Conservation (phyloP, 208 protist genomes). For the Phytomonas serpens region DNA sequence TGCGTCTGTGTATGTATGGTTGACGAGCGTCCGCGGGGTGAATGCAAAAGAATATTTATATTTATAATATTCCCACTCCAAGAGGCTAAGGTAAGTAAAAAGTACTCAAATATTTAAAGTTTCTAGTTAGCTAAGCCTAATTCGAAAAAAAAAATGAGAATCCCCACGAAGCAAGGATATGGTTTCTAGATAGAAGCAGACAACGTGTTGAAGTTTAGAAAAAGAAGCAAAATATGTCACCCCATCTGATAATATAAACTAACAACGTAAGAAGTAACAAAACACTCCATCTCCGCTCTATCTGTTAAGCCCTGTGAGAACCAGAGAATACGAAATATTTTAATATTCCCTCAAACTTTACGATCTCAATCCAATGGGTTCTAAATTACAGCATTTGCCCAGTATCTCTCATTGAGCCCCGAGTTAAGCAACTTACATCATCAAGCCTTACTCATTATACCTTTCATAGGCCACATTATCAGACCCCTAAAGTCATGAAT, state of each 20-base stretch:
- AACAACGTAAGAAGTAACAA: not conserved
- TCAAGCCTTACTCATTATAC: not conserved
- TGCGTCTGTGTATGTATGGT: conserved; percentile 4
- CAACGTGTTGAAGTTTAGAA: not conserved
- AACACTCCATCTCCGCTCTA: not conserved
- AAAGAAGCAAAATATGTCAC: not conserved
- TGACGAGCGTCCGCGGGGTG: not conserved
- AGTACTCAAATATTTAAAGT: not conserved
- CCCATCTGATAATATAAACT: not conserved
- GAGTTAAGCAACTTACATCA: not conserved
- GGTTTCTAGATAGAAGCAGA: not conserved
- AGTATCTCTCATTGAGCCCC: not conserved
- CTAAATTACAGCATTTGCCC: not conserved
- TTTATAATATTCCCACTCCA: conserved; percentile 5
- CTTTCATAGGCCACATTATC: not conserved
- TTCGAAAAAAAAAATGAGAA: conserved; percentile 15
- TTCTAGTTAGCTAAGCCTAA: not conserved
- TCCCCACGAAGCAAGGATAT: not conserved
- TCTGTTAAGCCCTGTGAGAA: not conserved
- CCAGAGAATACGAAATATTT: not conserved
- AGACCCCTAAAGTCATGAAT: not conserved
- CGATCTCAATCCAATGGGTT: not conserved
- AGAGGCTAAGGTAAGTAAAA: not conserved
- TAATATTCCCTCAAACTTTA: not conserved
- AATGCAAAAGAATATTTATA: conserved; percentile 12